Evolutionary conservation across 164 flowering plant genomes (phyloP).

Genomic region (Nymphaea colorata): DNA sequence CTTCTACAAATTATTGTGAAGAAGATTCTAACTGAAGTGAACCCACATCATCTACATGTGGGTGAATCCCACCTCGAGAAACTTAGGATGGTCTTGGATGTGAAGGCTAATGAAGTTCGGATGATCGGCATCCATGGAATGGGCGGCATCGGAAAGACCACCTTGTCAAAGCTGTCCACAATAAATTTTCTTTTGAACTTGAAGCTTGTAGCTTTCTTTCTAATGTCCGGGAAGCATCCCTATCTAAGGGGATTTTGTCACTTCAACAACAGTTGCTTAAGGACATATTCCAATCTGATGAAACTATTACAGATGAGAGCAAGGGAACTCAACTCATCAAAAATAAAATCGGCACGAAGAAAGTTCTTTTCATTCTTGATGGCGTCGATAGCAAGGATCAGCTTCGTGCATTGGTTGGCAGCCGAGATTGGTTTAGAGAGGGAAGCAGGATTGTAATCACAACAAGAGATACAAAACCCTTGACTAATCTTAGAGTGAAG

Average conservation of each 20-base stretch:
- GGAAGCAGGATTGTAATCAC: too few relatives aligned
- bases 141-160: background rate
- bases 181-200: background rate
- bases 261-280: background rate
- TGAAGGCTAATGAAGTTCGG: background rate
- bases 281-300: background rate
- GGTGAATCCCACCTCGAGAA: background rate
- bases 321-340: constrained; percentile 1
- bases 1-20: background rate
- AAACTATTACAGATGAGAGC: background rate
- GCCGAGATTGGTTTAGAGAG: too few relatives aligned
- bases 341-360: background rate
- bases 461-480: too few relatives aligned
- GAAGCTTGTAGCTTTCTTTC: constrained; percentile 6
- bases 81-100: background rate
- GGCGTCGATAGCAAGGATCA: background rate
- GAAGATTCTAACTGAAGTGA: background rate
- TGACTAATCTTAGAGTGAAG: too few relatives aligned
- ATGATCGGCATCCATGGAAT: constrained; percentile 2
- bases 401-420: constrained; percentile 1
- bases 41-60: background rate
- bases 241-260: background rate
- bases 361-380: constrained; percentile 3
- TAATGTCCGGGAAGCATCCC: constrained; percentile 4
- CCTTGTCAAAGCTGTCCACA: background rate